Evolutionary conservation across 2,329 filamentous ascomycete genomes (phyloP).

Genomic region (Aspergillus fischeri): DNA sequence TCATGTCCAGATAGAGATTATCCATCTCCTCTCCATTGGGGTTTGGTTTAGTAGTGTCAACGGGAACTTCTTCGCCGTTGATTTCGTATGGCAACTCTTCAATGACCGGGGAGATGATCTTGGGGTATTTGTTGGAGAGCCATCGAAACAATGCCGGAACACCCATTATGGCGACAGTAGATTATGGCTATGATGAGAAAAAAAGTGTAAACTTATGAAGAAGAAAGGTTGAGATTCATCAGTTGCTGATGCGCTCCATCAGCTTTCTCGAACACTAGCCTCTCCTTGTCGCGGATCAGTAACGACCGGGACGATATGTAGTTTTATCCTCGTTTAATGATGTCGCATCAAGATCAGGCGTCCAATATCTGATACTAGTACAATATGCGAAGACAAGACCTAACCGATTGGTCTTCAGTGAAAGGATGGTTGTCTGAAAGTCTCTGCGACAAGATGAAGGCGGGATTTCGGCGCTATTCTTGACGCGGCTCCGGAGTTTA

Average conservation of each 20-base stretch:
- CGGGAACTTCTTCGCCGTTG: conserved; percentile 77
- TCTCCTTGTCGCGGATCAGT: background rate
- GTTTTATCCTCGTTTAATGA: background rate
- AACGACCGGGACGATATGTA: background rate
- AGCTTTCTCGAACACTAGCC: conserved; percentile 7
- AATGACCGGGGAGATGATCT: conserved; percentile 87
- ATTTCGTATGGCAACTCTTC: conserved; percentile 80
- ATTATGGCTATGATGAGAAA: conserved; percentile 2
- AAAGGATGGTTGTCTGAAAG: conserved; percentile 9
- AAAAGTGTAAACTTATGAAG: conserved; percentile 3
- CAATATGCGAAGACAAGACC: background rate
- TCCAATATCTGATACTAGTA: background rate
- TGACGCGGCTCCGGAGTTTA: conserved; percentile 21
- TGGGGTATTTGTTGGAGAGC: conserved; percentile 95
- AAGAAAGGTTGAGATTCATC: conserved; percentile 5
- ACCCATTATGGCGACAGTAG: conserved; percentile 61
- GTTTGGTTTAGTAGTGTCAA: conserved; percentile 80
- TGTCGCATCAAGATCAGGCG: background rate
- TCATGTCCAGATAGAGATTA: conserved; percentile 98
- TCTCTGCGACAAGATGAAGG: conserved; percentile 15
- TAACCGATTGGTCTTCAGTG: background rate
- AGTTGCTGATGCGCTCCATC: conserved; percentile 13
- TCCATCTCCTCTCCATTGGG: conserved; percentile 98
- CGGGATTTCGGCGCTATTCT: conserved; percentile 20
- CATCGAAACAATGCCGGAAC: conserved; percentile 93